Conservation (phyloP, 352 stramenopile genomes). For the Pythium plurisporium region DNA sequence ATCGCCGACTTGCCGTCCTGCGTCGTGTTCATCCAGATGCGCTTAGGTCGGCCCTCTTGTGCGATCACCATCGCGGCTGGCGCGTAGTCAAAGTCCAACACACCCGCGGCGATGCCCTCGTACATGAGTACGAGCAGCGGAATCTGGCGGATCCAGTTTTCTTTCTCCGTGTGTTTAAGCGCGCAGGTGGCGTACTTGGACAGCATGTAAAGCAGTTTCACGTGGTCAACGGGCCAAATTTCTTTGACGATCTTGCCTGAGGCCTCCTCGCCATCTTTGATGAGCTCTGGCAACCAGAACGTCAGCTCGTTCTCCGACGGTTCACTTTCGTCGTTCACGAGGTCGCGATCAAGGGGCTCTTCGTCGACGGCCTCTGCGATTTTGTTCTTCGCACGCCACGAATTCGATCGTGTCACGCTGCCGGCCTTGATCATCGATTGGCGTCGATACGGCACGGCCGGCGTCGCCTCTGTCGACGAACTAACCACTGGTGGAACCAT, state of each 20-base stretch:
- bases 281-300: constrained; percentile 47
- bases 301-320: constrained; percentile 30
- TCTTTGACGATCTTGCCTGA: constrained; percentile 36
- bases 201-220: constrained; percentile 76
- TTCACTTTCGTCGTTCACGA: not conserved
- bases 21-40: constrained; percentile 65
- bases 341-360: not conserved
- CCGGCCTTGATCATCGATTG: constrained; percentile 16
- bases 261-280: constrained; percentile 41
- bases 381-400: constrained; percentile 16
- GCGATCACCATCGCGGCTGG: constrained; percentile 50
- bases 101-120: constrained; percentile 52
- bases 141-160: constrained; percentile 93
- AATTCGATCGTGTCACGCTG: constrained; percentile 5
- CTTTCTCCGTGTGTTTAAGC: constrained; percentile 73
- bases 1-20: constrained; percentile 64
- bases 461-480: not conserved
- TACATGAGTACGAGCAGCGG: constrained; percentile 90
- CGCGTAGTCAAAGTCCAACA: constrained; percentile 63
- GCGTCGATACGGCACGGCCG: constrained; percentile 7
- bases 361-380: constrained; percentile 3
- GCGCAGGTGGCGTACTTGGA: constrained; percentile 84
- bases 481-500: not conserved
- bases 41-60: constrained; percentile 42
- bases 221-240: constrained; percentile 42